These are phyloP conservation scores for Casuarina glauca DNA, from an alignment of 306 rosid species.

Conservation along the genomic window DNA sequence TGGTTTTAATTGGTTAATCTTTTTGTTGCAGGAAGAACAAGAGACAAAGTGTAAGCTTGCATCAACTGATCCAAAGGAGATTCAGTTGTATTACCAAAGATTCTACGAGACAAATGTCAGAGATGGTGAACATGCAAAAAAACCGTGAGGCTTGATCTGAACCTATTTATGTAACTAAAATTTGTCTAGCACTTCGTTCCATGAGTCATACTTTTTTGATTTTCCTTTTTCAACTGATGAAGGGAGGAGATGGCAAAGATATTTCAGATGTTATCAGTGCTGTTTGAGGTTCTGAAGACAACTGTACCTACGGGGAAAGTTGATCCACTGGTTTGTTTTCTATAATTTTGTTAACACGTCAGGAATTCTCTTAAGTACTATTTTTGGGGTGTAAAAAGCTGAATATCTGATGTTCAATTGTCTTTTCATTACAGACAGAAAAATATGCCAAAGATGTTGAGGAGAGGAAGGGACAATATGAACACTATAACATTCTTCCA, in stretches of 20 bases:
- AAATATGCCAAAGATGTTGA: conserved; percentile 64
- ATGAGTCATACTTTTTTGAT: conserved; percentile 15
- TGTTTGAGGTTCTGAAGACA: conserved; percentile 74
- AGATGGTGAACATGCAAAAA: conserved; percentile 62
- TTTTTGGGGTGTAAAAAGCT: conserved; percentile 17
- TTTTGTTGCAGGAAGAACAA: conserved; percentile 62
- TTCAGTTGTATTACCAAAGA: conserved; percentile 52
- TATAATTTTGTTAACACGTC: conserved; percentile 21
- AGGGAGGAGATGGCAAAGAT: conserved; percentile 94
- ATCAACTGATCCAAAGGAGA: conserved; percentile 55
- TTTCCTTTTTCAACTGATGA: conserved; percentile 34
- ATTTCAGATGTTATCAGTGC: conserved; percentile 73
- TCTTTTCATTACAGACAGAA: conserved; percentile 53
- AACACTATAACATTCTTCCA: conserved; percentile 88
- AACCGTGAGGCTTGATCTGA: conserved; percentile 71
- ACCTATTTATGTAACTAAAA: conserved; percentile 21
- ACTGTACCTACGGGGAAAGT: conserved; percentile 39
- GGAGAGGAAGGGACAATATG: conserved; percentile 58
- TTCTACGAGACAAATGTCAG: conserved; percentile 61
- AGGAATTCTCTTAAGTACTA: conserved; percentile 13
- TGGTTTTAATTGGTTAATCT: conserved; percentile 9
- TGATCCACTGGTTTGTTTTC: conserved; percentile 55
- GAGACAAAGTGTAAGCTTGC: conserved; percentile 24
- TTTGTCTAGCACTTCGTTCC: conserved; percentile 21
- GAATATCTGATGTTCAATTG: conserved; percentile 21